Base-by-base conservation (phyloP, 768 basidiomycete genomes). In the Lyophyllum semitale region DNA sequence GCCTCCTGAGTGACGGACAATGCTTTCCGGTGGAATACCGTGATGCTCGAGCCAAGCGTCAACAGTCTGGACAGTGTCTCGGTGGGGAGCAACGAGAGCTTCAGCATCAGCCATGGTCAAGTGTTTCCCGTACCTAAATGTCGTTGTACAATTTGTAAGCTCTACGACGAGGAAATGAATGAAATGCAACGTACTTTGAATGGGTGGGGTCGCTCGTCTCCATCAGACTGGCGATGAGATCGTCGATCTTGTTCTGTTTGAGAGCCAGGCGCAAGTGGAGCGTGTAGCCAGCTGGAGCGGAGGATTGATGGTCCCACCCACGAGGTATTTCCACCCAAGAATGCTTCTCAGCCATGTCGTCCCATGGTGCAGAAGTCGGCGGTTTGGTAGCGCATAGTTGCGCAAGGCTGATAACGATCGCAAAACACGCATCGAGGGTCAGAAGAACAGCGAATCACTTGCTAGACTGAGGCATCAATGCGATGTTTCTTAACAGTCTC, bases 61-160 rank as follows among this genome's bases (percentile, higher is more conserved):
- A 35, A 87, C 79, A 18, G 78, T 69, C 7, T 73, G 71, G 18
- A 78, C 67, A 1, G 84, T 76, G 51, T 82, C 77, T 0, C 76
- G 71, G 51, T 78, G 80, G 18, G 85, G 84, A 7, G 80, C 78
- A 46, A 81, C 73, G 23, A 88, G 76, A 8, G 71, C 73, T 30
- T 84, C 80, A 8, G 81, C 77, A 40, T 87, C 80, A 54, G 80
- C 80, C 64, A 84, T 82, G 37, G 80, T 76, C 27, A 88, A 71
- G 64, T 88, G 85, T 56, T 80, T 71, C 12, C 84, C 83, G 58
- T 86, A 86, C 55, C 83, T 83, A 45, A 3, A 32, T 15, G 15
- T 15, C 25, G 32, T 47, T 46, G 48, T 50, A 30, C 40, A 37
- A 33, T 22, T 20, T 20, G 44, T 42, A n/a, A 29, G 40, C 30